These are phyloP conservation scores for Umbelopsis vinacea DNA, from an alignment of 192 early-diverging fungal genomes.

Conservation along the genomic window DNA sequence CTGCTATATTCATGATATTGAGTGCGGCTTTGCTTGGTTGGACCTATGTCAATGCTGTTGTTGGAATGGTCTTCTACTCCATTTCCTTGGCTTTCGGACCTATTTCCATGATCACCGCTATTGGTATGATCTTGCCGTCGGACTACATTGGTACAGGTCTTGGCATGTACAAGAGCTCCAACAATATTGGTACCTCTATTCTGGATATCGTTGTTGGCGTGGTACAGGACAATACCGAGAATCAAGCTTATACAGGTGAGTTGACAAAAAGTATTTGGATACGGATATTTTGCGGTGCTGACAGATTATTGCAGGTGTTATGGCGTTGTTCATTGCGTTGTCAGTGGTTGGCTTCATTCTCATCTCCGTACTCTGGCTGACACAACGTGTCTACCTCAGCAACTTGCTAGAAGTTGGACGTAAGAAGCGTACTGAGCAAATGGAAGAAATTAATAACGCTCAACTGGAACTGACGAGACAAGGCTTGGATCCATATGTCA, in stretches of 20 bases:
- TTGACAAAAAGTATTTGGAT: too few species aligned
- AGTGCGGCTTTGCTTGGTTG: conserved; percentile 53
- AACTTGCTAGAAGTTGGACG: conserved; percentile 31
- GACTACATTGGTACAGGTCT: conserved; percentile 62
- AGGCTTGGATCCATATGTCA: conserved; percentile 28
- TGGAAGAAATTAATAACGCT: conserved; percentile 31
- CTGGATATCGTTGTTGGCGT: conserved; percentile 64
- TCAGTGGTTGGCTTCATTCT: conserved; percentile 32
- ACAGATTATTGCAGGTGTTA: conserved; percentile 19
- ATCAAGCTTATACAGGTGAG: conserved; percentile 36
- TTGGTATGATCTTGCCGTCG: conserved; percentile 62
- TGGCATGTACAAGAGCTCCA: conserved; percentile 66
- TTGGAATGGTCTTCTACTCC: conserved; percentile 61
- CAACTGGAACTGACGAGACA: conserved; percentile 25
- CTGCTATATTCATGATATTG: conserved; percentile 37
- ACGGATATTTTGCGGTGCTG: not conserved
- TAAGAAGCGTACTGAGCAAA: conserved; percentile 24
- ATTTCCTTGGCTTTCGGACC: conserved; percentile 65
- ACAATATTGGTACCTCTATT: conserved; percentile 63
- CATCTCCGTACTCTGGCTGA: conserved; percentile 23
- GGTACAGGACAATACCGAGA: conserved; percentile 53
- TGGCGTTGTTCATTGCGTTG: conserved; percentile 32
- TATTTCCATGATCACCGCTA: conserved; percentile 60
- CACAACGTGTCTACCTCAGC: conserved; percentile 16
- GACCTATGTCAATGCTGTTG: conserved; percentile 54